These are phyloP conservation scores for Ogataea polymorpha DNA, from an alignment of 805 yeast species.

Conservation along the genomic window DNA sequence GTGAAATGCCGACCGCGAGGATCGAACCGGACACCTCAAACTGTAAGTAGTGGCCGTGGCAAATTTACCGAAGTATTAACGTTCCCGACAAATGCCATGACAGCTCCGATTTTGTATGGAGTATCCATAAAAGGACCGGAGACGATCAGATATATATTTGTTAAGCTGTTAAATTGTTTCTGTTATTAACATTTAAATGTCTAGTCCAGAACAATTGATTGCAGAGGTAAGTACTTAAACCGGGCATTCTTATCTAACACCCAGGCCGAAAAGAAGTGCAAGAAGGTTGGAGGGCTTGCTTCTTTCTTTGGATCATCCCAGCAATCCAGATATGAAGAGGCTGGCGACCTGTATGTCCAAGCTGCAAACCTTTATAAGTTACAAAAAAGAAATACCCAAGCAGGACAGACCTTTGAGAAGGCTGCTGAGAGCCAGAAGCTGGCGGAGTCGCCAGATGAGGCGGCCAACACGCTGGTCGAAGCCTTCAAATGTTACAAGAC, in stretches of 20 bases:
- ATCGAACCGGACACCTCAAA: conserved; percentile 44
- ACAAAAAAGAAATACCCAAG: conserved; percentile 65
- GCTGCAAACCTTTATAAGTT: conserved; percentile 91
- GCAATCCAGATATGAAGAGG: conserved; percentile 76
- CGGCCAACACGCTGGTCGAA: conserved; percentile 84
- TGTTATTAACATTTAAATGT: conserved; percentile 21
- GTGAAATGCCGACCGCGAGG: conserved; percentile 35
- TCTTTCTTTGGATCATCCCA: conserved; percentile 63
- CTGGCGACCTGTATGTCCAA: conserved; percentile 82
- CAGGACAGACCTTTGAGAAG: conserved; percentile 79
- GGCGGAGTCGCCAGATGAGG: conserved; percentile 81
- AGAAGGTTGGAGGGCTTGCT: conserved; percentile 67
- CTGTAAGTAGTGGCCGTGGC: conserved; percentile 22
- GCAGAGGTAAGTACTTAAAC: conserved; percentile 29
- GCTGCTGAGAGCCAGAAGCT: conserved; percentile 80
- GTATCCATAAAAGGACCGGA: background rate
- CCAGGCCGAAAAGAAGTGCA: conserved; percentile 68
- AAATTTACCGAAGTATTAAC: conserved; percentile 23
- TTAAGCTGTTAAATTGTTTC: background rate
- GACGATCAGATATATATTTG: background rate
- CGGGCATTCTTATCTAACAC: conserved; percentile 1
- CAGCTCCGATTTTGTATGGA: conserved; percentile 21
- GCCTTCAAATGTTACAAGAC: conserved; percentile 84
- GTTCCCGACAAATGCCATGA: conserved; percentile 34
- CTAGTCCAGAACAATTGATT: conserved; percentile 33